These are phyloP conservation scores for Nakaseomyces bracarensis DNA, from an alignment of 1,139 yeast species.

Conservation along the genomic window DNA sequence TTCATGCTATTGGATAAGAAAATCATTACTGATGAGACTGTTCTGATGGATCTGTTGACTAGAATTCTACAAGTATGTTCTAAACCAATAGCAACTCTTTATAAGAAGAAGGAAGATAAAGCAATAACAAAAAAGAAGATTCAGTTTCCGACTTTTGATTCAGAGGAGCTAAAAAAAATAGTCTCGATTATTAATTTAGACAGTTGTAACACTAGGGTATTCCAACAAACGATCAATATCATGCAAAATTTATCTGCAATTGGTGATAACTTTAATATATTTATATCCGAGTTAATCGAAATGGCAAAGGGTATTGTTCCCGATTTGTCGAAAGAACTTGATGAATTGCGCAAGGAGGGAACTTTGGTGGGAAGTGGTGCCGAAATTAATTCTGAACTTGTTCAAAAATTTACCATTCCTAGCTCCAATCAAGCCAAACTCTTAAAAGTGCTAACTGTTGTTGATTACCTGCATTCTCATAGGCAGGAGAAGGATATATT, in stretches of 20 bases:
- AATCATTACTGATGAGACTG: slow-evolving; percentile 60
- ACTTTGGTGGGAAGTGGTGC: slow-evolving; percentile 33
- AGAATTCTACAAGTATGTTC: slow-evolving; percentile 70
- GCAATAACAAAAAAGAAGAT: slow-evolving; percentile 33
- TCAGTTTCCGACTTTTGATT: slow-evolving; percentile 59
- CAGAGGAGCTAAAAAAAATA: slow-evolving; percentile 51
- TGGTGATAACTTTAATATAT: slow-evolving; percentile 53
- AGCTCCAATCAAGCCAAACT: slow-evolving; percentile 85
- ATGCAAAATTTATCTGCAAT: slow-evolving; percentile 70
- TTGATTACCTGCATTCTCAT: slow-evolving; percentile 61
- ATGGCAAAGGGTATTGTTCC: slow-evolving; percentile 59
- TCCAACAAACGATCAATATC: slow-evolving; percentile 74
- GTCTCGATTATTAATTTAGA: slow-evolving; percentile 70
- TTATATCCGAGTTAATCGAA: slow-evolving; percentile 60
- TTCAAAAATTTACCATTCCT: slow-evolving; percentile 67
- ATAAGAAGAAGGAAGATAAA: slow-evolving; percentile 28
- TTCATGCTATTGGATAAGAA: slow-evolving; percentile 55
- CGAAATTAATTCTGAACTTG: slow-evolving; percentile 45
- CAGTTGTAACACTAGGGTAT: slow-evolving; percentile 79
- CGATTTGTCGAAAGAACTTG: slow-evolving; percentile 49
- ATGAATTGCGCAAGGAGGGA: slow-evolving; percentile 43
- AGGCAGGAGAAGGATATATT: slow-evolving; percentile 28
- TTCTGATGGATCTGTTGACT: slow-evolving; percentile 69
- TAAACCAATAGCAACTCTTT: slow-evolving; percentile 53
- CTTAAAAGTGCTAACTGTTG: slow-evolving; percentile 75